Evolutionary conservation across 1,284 basidiomycete species (phyloP), one percentile per base, ranked within the genome.

Genomic region (Trametes hirsuta): DNA sequence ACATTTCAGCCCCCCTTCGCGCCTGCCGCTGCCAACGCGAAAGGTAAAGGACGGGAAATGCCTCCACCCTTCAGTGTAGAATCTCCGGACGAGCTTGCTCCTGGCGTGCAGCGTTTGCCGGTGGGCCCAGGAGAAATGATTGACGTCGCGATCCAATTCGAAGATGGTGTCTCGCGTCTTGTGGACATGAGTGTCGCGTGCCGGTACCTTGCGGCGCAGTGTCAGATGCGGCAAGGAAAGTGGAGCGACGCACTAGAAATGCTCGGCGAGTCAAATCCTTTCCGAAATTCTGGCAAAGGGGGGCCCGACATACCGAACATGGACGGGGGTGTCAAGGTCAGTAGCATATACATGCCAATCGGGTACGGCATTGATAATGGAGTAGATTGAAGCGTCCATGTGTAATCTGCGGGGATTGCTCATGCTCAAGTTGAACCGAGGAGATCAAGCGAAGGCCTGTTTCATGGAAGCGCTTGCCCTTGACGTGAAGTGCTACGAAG

Each of bases 401-500:
- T 97, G 96, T 71, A 90, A 95, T 72, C 79, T 99, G 14, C 88
- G 97, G 40, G 97, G 96, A 2, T 79, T 97, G 41, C 83, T 99
- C 15, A 96, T 98, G 85, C 85, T 98, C 30, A 95, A 98, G 66
- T 80, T 98, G 11, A 96, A 95, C 65, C 90, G 95, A 6, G 86
- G 90, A 12, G 90, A 93, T 46, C 85, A 92, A 63, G 97, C 97
- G 0, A 97, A 97, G 70, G 84, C 94, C 58, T 92, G 90, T 64
- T 98, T 98, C 72, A 91, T 98, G 86, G 95, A 98, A 67, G 96
- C 97, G 1, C 81, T 99, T 14, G 84, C 90, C 0, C 80, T 98
- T 12, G 97, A 99, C 69, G 94, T 99, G 25, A 98, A 98, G 75
- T 98, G 97, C 74, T 99, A 95, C 71, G 97, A 99, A 66, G 91